These are phyloP conservation scores for Phylloporus arenicola DNA, from an alignment of 768 basidiomycete species.

Conservation along the genomic window DNA sequence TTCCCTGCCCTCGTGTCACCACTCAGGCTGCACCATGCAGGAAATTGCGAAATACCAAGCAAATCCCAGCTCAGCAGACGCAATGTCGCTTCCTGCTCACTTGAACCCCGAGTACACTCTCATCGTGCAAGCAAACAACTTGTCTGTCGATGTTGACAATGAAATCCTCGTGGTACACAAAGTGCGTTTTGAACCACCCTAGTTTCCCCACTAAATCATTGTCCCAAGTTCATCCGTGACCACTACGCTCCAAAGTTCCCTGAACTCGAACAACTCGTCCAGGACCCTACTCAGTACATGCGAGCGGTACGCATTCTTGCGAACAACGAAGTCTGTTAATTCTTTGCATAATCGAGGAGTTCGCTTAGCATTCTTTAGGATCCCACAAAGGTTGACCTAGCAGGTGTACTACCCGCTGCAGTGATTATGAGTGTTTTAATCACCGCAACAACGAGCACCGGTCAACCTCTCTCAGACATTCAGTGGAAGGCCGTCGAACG, in stretches of 20 bases:
- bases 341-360: neutral
- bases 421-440: conserved; percentile 95
- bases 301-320: conserved; percentile 83
- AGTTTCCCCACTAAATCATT: conserved; percentile 8
- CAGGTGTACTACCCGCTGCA: conserved; percentile 77
- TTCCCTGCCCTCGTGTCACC: neutral
- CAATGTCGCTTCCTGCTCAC: conserved; percentile 75
- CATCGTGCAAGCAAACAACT: conserved; percentile 96
- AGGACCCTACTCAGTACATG: conserved; percentile 89
- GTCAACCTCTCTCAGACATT: conserved; percentile 59
- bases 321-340: conserved; percentile 61
- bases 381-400: conserved; percentile 78
- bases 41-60: conserved; percentile 85
- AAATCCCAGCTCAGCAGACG: conserved; percentile 72
- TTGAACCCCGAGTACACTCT: conserved; percentile 93
- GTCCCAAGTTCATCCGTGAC: conserved; percentile 85
- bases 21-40: conserved; percentile 35
- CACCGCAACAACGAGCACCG: conserved; percentile 88
- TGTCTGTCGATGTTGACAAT: conserved; percentile 97
- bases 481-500: conserved; percentile 79
- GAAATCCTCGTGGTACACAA: conserved; percentile 97
- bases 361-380: conserved; percentile 44
- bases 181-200: conserved; percentile 35
- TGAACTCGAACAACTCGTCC: conserved; percentile 91
- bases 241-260: conserved; percentile 95